Evolutionary conservation across 2,329 filamentous ascomycete species (phyloP).

Genomic region (Geosmithia flava): DNA sequence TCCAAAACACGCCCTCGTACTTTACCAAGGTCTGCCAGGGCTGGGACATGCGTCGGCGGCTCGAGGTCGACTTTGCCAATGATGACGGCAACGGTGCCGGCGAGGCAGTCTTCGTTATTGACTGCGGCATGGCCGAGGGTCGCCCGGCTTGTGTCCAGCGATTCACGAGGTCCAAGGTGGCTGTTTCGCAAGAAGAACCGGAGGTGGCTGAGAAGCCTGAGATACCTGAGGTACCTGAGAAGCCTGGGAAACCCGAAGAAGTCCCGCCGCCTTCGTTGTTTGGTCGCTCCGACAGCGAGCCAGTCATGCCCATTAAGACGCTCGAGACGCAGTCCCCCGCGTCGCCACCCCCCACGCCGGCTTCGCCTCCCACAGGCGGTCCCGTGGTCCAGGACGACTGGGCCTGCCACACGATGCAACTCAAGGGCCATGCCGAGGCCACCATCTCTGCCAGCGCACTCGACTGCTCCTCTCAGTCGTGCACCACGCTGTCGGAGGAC

Average conservation of each 20-base stretch:
- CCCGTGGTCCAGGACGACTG: constrained; percentile 15
- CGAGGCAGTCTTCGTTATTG: constrained; percentile 64
- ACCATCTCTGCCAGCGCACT: constrained; percentile 59
- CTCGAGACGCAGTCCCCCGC: constrained; percentile 9
- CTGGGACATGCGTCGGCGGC: constrained; percentile 82
- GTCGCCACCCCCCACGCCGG: constrained; percentile 10
- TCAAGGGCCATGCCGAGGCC: constrained; percentile 45
- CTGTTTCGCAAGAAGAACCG: constrained; percentile 3
- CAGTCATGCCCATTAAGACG: constrained; percentile 3
- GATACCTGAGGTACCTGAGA: too few species aligned
- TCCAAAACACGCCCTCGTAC: constrained; percentile 60
- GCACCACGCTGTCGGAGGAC: constrained; percentile 66
- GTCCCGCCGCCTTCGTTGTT: constrained; percentile 15
- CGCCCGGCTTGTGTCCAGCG: constrained; percentile 29
- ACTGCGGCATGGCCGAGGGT: constrained; percentile 55
- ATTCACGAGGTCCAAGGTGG: constrained; percentile 19
- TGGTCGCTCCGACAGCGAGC: constrained; percentile 6
- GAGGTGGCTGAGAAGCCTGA: constrained; percentile 1
- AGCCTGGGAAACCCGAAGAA: not conserved
- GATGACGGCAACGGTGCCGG: constrained; percentile 67
- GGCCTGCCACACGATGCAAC: constrained; percentile 16
- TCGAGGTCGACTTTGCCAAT: constrained; percentile 82
- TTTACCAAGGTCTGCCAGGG: constrained; percentile 68
- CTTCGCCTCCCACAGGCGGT: constrained; percentile 3
- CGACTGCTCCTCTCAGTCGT: constrained; percentile 63